These are phyloP conservation scores for Aspergillus pseudotamarii DNA, from an alignment of 2,329 filamentous ascomycete genomes.

Conservation along the genomic window DNA sequence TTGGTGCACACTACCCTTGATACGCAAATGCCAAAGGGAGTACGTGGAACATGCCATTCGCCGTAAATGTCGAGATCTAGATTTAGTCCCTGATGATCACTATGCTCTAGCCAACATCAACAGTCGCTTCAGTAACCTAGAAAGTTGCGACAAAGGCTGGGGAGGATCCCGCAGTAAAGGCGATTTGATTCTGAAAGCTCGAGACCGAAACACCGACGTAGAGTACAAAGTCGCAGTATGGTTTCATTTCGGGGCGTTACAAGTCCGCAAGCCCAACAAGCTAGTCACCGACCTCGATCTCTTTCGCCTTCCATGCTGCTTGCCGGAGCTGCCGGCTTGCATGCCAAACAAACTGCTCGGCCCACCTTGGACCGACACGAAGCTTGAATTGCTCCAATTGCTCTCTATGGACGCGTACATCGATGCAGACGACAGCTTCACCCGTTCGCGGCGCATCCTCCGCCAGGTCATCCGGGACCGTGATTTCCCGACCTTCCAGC, in stretches of 20 bases:
- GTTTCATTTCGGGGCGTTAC: conserved; percentile 41
- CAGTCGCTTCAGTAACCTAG: conserved; percentile 25
- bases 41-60: conserved; percentile 40
- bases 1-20: conserved; percentile 45
- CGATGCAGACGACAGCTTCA: conserved; percentile 34
- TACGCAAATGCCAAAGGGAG: conserved; percentile 43
- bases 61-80: conserved; percentile 31
- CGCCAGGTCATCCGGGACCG: conserved; percentile 39
- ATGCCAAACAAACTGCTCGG: conserved; percentile 44
- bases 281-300: conserved; percentile 35
- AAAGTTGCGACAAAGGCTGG: conserved; percentile 23
- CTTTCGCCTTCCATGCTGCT: conserved; percentile 39
- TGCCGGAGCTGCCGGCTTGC: conserved; percentile 28
- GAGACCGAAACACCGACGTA: conserved; percentile 10
- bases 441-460: conserved; percentile 36
- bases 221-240: conserved; percentile 39
- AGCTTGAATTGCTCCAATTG: conserved; percentile 43
- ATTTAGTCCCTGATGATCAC: conserved; percentile 30
- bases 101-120: conserved; percentile 28
- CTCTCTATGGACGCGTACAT: conserved; percentile 41
- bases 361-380: conserved; percentile 41
- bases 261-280: conserved; percentile 32
- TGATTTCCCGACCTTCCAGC: conserved; percentile 35
- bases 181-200: conserved; percentile 33
- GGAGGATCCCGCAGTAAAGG: conserved; percentile 33